Conservation (phyloP, 345 rosid species). For the Rhodomyrtus tomentosa region DNA sequence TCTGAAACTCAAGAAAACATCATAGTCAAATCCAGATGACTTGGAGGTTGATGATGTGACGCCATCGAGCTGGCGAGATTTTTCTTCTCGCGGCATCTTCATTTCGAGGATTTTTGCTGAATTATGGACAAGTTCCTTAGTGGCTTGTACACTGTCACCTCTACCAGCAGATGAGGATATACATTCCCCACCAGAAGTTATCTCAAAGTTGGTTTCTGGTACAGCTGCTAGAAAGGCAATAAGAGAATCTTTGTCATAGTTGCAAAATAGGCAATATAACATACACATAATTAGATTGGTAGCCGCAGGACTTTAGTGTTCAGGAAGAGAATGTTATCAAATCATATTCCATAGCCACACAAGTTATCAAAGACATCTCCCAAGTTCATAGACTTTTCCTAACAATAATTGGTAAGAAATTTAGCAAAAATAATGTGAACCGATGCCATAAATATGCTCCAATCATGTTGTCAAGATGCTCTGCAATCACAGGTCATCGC, state of each 20-base stretch:
- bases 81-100: neutral
- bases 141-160: neutral
- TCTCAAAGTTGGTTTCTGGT: neutral
- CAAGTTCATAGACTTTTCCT: neutral
- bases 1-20: neutral
- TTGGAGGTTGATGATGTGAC: neutral
- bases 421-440: neutral
- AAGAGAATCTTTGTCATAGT: neutral
- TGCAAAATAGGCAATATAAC: neutral
- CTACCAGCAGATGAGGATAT: neutral
- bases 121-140: neutral
- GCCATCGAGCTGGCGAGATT: neutral
- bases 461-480: neutral
- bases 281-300: neutral
- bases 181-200: neutral
- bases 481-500: neutral
- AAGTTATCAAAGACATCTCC: accelerated
- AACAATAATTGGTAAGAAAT: neutral
- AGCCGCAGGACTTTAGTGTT: neutral
- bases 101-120: neutral
- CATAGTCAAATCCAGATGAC: neutral
- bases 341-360: neutral
- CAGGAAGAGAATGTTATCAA: neutral
- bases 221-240: neutral
- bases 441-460: neutral